Percentiles rank a stretch among this genome's conserved stretches.
These are phyloP conservation scores for Malus hybrid DNA, from an alignment of 331 rosid genomes.

Conservation along the genomic window DNA sequence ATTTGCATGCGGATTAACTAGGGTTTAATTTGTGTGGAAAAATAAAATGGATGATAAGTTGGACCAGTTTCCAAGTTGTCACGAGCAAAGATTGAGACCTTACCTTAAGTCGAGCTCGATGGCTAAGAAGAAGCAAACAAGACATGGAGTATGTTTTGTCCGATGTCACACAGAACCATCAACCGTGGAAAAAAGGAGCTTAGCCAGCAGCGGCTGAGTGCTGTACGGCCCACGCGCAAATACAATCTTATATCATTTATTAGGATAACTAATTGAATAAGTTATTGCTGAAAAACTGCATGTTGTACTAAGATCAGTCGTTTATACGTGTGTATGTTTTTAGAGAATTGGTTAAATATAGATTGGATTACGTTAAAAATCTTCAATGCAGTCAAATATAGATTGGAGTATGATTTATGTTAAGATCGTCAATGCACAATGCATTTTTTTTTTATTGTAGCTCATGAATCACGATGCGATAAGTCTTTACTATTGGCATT, in stretches of 20 bases:
- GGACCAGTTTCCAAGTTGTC: constrained; percentile 7
- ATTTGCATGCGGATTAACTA: background rate
- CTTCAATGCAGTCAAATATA: too few relatives aligned
- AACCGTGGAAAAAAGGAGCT: too few relatives aligned
- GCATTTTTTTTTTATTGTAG: too few relatives aligned
- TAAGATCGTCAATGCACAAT: too few relatives aligned
- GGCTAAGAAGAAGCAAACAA: constrained; percentile 1
- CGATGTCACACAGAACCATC: background rate
- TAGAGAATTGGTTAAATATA: background rate
- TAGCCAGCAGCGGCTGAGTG: background rate
- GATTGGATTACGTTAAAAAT: too few relatives aligned
- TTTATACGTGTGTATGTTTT: background rate
- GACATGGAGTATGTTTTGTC: constrained; percentile 8
- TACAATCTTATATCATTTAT: too few relatives aligned
- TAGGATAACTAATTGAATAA: too few relatives aligned
- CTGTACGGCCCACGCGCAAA: background rate
- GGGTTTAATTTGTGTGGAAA: background rate
- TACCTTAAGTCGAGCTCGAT: background rate
- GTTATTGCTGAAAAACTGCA: too few relatives aligned
- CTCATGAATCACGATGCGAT: too few relatives aligned
- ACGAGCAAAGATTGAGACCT: background rate
- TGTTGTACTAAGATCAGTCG: too few relatives aligned
- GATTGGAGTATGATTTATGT: background rate
- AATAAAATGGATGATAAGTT: background rate
- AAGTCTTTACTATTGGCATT: background rate